phyloP scores from a whole-genome alignment of 2,329 filamentous ascomycete genomes.

The Aspergillus luchuensis region DNA sequence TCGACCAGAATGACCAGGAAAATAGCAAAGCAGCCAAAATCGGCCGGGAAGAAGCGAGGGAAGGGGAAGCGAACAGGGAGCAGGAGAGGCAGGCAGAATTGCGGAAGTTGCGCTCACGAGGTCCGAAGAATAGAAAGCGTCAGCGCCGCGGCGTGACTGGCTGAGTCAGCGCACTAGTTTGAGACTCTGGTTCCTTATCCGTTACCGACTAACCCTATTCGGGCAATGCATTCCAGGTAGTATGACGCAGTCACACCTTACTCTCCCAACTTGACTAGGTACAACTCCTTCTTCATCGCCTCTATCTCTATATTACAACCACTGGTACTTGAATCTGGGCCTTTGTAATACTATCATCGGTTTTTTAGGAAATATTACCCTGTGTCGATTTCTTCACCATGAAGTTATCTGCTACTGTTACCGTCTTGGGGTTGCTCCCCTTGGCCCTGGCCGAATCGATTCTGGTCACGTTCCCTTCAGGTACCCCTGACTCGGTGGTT shows the following conservation, averaged over 20 bases:
- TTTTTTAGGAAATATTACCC: background rate
- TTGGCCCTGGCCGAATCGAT: conserved; percentile 71
- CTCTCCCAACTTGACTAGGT: background rate
- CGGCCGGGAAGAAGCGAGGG: background rate
- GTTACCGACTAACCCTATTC: background rate
- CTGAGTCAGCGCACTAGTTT: conserved; percentile 12
- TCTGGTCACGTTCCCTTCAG: conserved; percentile 74
- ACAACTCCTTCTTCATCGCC: background rate
- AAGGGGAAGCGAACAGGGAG: conserved; percentile 20
- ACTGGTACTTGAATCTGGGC: background rate
- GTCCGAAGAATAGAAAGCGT: conserved; percentile 2
- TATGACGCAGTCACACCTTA: conserved; percentile 2
- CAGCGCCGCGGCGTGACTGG: conserved; percentile 10
- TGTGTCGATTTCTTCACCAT: conserved; percentile 48
- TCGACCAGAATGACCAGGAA: background rate
- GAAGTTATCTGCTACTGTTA: conserved; percentile 61
- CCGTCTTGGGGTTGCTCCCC: conserved; percentile 61
- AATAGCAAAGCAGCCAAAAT: background rate
- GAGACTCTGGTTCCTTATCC: conserved; percentile 6
- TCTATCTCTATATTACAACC: background rate
- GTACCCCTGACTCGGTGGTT: conserved; percentile 68
- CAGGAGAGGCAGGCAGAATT: conserved; percentile 21
- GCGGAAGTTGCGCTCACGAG: background rate
- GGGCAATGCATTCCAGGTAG: background rate
- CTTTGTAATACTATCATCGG: background rate